Percentiles rank a stretch among this genome's conserved stretches.
These are phyloP conservation scores for Fraxinus nigra DNA, from an alignment of 305 asterid genomes.

Conservation along the genomic window DNA sequence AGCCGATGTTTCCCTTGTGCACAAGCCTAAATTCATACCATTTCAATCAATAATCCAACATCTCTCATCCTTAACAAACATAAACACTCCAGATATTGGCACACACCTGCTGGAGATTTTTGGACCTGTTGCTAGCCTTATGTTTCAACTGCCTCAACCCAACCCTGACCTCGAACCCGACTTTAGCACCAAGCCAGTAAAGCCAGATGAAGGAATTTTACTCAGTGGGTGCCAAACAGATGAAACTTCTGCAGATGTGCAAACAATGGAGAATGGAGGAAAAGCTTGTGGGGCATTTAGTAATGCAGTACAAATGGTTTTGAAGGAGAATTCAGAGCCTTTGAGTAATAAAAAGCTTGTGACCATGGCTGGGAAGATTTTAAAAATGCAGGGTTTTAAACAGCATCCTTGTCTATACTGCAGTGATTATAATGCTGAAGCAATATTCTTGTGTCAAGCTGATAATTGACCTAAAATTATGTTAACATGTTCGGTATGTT, in stretches of 20 bases:
- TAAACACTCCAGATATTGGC: slow-evolving; percentile 51
- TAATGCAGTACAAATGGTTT: slow-evolving; percentile 54
- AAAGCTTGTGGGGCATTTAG: slow-evolving; percentile 76
- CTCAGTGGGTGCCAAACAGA: slow-evolving; percentile 74
- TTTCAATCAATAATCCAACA: slow-evolving; percentile 45
- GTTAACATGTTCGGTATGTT: background rate
- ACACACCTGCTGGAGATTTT: slow-evolving; percentile 60
- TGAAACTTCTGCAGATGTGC: slow-evolving; percentile 70
- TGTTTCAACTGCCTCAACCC: slow-evolving; percentile 35
- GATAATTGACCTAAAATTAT: background rate
- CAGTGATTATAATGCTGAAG: slow-evolving; percentile 66
- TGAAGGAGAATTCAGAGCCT: slow-evolving; percentile 49
- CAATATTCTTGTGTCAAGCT: slow-evolving; percentile 48
- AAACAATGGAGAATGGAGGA: slow-evolving; percentile 27
- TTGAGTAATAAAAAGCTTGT: slow-evolving; percentile 61
- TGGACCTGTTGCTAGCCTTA: slow-evolving; percentile 58
- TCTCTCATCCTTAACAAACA: slow-evolving; percentile 55
- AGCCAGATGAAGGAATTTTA: slow-evolving; percentile 68
- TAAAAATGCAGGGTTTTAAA: slow-evolving; percentile 43
- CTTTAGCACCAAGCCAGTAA: slow-evolving; percentile 32
- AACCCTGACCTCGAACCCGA: slow-evolving; percentile 26
- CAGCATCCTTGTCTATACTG: slow-evolving; percentile 90
- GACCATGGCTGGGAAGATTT: slow-evolving; percentile 49
- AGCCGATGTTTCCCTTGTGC: background rate
- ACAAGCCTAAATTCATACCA: slow-evolving; percentile 54